Evolutionary conservation across 371 early-diverging fungal genomes (phyloP), one percentile per base, ranked within the genome.

Genomic region (Lichtheimia ornata): DNA sequence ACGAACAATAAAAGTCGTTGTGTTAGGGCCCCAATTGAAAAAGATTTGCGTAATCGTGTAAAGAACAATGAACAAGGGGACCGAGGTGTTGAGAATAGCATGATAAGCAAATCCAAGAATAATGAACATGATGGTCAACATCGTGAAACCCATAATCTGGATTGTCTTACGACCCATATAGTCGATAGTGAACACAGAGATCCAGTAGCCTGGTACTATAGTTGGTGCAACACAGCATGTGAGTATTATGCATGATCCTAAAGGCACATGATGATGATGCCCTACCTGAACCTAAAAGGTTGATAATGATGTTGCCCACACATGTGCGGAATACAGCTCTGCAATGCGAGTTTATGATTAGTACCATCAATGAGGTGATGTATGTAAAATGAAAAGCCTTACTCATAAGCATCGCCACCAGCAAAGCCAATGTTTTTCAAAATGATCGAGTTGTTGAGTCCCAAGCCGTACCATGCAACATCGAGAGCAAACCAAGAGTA

Each of bases 1-100:
- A 35, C 35, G 35, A 22, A 47, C 47, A n/a, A 57, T 57, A 20
- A 64, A 94, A 51, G 94, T 93, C 41, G 95, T 95, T 5, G 91
- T 67, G 77, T 95, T 95, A 62, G 95, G 93, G 50, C 77, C 94
- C 71, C 89, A 92, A 82, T 95, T 92, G 83, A 91, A 91, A 81
- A 94, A 94, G 78, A 95, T 84, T 71, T 92, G 91, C 12, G 91
- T 90, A 41, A 88, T 69, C 9, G 91, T 88, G 68, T 87, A 91
- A 58, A 93, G 72, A 30, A 87, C 78, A 50, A 92, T 75, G 74
- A 93, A 93, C 20, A 84, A 74, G 5, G 74, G 76, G 22, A 76
- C 61, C 0, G 87, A 88, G 53, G 62, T 64, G 70, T 71, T 73
- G 41, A 83, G 68, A 53, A 83, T 81, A 41, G 78, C 62, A 24